Evolutionary conservation across 2,329 filamentous ascomycete species (phyloP), one percentile per base, ranked within the genome.

Genomic region (Phialophora expanda): DNA sequence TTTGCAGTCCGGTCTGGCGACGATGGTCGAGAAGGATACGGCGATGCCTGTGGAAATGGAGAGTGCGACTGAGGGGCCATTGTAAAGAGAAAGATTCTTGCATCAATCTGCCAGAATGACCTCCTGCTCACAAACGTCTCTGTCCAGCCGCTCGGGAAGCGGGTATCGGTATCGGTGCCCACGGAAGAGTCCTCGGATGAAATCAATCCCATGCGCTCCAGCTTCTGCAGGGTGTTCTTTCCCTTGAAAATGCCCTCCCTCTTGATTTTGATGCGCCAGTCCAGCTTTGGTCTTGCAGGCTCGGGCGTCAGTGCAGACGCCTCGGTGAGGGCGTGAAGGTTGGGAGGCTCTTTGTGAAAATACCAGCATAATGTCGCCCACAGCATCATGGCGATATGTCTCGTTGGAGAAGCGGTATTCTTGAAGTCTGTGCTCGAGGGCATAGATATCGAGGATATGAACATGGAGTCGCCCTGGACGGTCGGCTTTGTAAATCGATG

Each of bases 301-400:
- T 86, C 80, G 0, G 90, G 90, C 0, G 92, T 94, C 64, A 83
- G 76, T 69, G 84, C 85, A 1, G 89, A 90, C 0, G 85, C 82
- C 4, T 86, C 81, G 6, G 86, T 91, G 20, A 83, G 83, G 38
- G 95, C 75, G 57, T 86, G 84, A 0, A 85, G 83, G 24, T 85
- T 82, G 0, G 94, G 94, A 72, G 89, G 85, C 0, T 88, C 85
- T 77, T 96, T 92, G 79, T 97, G 93, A 73, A 97, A 98, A 81
- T 98, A 98, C 94, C 94, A 98, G 82, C 92, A 97, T 50, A 98
- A 82, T 1, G 92, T 93, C 38, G 93, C 88, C 91, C 92, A 98
- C 6, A 98, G 84, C 90, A 97, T 96, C 91, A 97, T 93, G 71
- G 94, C 94, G 66, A 97, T 91, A 79, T 96, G 91, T 53, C 93